Conservation (phyloP, 2,329 filamentous ascomycete species). For the Fusarium dlaminii region DNA sequence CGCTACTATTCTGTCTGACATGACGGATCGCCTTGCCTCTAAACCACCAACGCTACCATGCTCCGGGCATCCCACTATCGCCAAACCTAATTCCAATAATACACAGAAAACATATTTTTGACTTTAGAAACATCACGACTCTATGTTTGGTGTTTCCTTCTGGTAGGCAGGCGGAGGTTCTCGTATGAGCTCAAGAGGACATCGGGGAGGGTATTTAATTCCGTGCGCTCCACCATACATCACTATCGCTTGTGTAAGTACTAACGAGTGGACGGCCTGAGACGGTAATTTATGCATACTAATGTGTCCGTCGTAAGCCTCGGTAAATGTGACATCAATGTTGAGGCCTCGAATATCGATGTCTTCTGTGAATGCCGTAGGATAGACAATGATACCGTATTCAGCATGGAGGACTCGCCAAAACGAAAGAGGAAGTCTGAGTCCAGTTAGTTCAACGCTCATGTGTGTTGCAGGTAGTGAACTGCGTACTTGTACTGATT, state of each 20-base stretch:
- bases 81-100: conserved; percentile 12
- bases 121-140: not conserved
- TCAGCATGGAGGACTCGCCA: conserved; percentile 51
- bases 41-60: conserved; percentile 12
- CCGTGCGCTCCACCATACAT: conserved; percentile 48
- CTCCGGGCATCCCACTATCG: conserved; percentile 1
- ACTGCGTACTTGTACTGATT: conserved; percentile 49
- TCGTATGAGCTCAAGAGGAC: conserved; percentile 51
- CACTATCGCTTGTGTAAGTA: conserved; percentile 38
- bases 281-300: conserved; percentile 35
- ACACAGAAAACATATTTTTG: not conserved
- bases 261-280: not conserved
- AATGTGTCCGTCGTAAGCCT: conserved; percentile 50
- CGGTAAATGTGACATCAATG: conserved; percentile 49
- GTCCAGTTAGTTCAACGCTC: not conserved
- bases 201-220: conserved; percentile 46
- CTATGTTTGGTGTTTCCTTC: conserved; percentile 29
- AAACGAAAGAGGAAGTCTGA: conserved; percentile 50
- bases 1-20: not conserved
- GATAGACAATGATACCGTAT: conserved; percentile 54
- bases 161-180: conserved; percentile 51
- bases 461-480: not conserved
- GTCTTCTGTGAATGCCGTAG: conserved; percentile 51
- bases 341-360: conserved; percentile 47
- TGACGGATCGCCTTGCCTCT: not conserved